phyloP scores from a whole-genome alignment of 495 filamentous ascomycete species.

The Aspergillus incahuasiensis region DNA sequence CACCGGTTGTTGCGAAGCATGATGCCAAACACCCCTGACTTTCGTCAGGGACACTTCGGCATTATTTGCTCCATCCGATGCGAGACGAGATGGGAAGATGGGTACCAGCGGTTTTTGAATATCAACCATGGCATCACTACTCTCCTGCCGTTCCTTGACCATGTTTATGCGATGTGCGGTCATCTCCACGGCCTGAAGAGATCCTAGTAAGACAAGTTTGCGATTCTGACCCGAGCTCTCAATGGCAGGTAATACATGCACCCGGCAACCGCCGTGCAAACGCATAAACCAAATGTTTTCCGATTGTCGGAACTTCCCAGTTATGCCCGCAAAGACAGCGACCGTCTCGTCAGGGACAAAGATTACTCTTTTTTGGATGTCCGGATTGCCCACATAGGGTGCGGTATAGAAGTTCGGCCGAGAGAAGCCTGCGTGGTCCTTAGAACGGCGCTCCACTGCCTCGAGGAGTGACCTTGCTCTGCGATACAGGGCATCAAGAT shows the following conservation, averaged over 20 bases:
- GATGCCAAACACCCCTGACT: slow-evolving; percentile 34
- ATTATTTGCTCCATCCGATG: slow-evolving; percentile 14
- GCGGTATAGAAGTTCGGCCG: neutral
- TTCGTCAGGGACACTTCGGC: slow-evolving; percentile 17
- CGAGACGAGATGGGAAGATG: slow-evolving; percentile 24
- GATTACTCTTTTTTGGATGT: slow-evolving; percentile 26
- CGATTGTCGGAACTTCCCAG: slow-evolving; percentile 13
- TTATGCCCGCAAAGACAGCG: slow-evolving; percentile 30
- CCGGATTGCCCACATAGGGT: neutral
- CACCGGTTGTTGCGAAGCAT: neutral
- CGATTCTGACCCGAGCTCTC: slow-evolving; percentile 34
- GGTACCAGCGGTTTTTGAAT: slow-evolving; percentile 29
- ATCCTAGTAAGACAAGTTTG: slow-evolving; percentile 34
- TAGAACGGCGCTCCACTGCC: neutral
- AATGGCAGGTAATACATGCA: slow-evolving; percentile 28
- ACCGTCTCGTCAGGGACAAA: slow-evolving; percentile 38
- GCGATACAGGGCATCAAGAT: neutral
- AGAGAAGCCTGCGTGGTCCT: neutral
- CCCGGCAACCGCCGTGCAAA: slow-evolving; percentile 36
- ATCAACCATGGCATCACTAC: slow-evolving; percentile 28
- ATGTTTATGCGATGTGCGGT: slow-evolving; percentile 25
- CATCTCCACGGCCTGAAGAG: slow-evolving; percentile 27
- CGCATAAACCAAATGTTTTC: slow-evolving; percentile 40
- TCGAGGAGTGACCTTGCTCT: neutral
- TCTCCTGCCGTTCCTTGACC: slow-evolving; percentile 21